These are phyloP conservation scores for Peronospora destructor DNA, from an alignment of 352 stramenopile species.

Conservation along the genomic window DNA sequence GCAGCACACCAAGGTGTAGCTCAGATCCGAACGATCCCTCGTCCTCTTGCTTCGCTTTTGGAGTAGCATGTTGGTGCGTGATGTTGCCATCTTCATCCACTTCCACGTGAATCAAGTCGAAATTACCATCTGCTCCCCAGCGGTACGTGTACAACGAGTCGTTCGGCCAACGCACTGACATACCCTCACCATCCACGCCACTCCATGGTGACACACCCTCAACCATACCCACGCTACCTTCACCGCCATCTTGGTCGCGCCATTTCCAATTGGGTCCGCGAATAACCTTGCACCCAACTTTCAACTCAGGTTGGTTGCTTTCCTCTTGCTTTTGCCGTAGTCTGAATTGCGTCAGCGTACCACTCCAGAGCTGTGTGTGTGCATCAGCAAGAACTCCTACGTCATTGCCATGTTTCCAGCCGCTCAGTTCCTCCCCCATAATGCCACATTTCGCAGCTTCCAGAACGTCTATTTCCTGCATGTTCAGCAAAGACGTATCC, in stretches of 20 bases:
- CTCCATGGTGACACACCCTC: constrained; percentile 85
- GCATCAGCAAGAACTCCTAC: constrained; percentile 67
- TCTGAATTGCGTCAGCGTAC: constrained; percentile 63
- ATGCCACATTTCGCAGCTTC: constrained; percentile 68
- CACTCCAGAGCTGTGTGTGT: constrained; percentile 67
- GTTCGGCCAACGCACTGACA: constrained; percentile 86
- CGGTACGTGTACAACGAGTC: constrained; percentile 85
- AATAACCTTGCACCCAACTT: constrained; percentile 82
- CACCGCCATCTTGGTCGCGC: constrained; percentile 82
- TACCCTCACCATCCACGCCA: constrained; percentile 82
- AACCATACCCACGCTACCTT: constrained; percentile 74
- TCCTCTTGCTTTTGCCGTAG: constrained; percentile 41
- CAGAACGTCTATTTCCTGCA: constrained; percentile 42
- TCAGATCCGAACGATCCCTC: constrained; percentile 71
- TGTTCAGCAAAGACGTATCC: constrained; percentile 54
- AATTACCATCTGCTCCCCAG: constrained; percentile 84
- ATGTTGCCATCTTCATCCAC: constrained; percentile 75
- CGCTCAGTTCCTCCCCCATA: constrained; percentile 44
- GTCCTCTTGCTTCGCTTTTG: constrained; percentile 62
- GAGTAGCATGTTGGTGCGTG: constrained; percentile 57
- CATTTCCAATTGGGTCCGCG: constrained; percentile 88
- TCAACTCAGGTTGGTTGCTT: constrained; percentile 47
- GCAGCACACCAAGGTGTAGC: constrained; percentile 68
- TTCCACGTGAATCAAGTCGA: constrained; percentile 81
- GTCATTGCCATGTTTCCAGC: constrained; percentile 70